phyloP scores from a whole-genome alignment of 192 early-diverging fungal species.

The Chytriomyces sp. region DNA sequence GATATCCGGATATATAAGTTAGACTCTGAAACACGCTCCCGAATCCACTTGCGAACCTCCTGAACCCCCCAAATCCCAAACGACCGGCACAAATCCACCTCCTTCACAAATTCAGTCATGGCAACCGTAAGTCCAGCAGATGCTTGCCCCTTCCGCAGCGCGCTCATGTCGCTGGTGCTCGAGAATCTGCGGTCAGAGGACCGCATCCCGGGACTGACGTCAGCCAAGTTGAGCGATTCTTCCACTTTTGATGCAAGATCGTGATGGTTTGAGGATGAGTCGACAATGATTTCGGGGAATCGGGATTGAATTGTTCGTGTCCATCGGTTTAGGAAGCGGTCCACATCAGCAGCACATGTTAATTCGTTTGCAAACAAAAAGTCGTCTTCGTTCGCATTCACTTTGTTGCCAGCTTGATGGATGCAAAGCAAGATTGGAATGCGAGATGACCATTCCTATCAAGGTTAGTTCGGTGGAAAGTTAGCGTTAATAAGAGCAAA shows the following conservation, averaged over 20 bases:
- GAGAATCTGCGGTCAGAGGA: conserved; percentile 23
- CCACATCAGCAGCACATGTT: conserved; percentile 33
- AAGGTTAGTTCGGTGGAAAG: not conserved
- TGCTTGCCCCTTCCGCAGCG: not conserved
- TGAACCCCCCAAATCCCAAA: conserved; percentile 41
- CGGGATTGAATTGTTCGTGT: conserved; percentile 31
- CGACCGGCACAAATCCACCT: conserved; percentile 30
- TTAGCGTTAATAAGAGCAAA: not conserved
- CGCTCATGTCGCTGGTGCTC: conserved; percentile 5
- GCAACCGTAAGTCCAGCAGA: conserved; percentile 34
- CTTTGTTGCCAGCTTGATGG: conserved; percentile 45
- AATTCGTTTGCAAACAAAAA: conserved; percentile 37
- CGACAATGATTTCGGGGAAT: conserved; percentile 31
- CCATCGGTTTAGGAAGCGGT: conserved; percentile 39
- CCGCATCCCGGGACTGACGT: not conserved
- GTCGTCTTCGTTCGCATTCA: conserved; percentile 30
- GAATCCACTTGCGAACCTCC: conserved; percentile 39
- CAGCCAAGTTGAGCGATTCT: conserved; percentile 4
- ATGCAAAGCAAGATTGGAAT: conserved; percentile 42
- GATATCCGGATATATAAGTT: conserved; percentile 27
- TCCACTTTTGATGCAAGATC: conserved; percentile 12
- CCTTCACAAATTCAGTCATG: conserved; percentile 42
- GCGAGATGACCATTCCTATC: conserved; percentile 42
- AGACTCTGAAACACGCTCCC: conserved; percentile 25
- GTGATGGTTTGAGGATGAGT: conserved; percentile 17